Conservation (phyloP, 2,329 filamentous ascomycete genomes). For the Passalora sequoiae region DNA sequence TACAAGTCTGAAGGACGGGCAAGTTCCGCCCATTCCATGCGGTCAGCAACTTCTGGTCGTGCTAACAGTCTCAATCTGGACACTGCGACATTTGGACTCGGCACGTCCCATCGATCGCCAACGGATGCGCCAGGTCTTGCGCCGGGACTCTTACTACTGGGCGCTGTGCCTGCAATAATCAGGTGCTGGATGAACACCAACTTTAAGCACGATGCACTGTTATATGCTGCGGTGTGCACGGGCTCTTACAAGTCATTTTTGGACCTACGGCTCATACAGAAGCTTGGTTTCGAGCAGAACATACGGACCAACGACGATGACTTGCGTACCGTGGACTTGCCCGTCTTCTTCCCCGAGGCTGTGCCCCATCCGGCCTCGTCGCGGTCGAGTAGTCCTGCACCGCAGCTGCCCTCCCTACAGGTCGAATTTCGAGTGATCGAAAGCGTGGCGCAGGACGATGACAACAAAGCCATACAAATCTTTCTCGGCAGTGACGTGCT, state of each 20-base stretch:
- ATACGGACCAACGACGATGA: slow-evolving; percentile 47
- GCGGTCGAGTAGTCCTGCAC: slow-evolving; percentile 65
- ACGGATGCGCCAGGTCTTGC: slow-evolving; percentile 66
- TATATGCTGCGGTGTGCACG: slow-evolving; percentile 89
- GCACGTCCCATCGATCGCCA: slow-evolving; percentile 63
- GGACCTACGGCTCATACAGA: slow-evolving; percentile 67
- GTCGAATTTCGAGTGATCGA: slow-evolving; percentile 72
- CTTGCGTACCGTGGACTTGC: slow-evolving; percentile 64
- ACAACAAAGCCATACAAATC: slow-evolving; percentile 66
- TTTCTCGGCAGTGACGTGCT: slow-evolving; percentile 87
- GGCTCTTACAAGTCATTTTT: slow-evolving; percentile 86
- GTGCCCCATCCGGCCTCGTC: slow-evolving; percentile 71
- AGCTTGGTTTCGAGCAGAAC: slow-evolving; percentile 64
- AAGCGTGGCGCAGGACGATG: slow-evolving; percentile 42
- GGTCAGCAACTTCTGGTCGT: slow-evolving; percentile 70
- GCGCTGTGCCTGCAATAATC: slow-evolving; percentile 87
- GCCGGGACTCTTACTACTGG: slow-evolving; percentile 77
- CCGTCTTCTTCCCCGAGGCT: slow-evolving; percentile 87
- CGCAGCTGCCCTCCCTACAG: slow-evolving; percentile 75
- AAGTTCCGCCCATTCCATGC: slow-evolving; percentile 77
- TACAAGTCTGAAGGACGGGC: slow-evolving; percentile 95
- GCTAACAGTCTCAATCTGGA: slow-evolving; percentile 87
- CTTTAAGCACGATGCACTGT: slow-evolving; percentile 80
- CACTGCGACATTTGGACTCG: slow-evolving; percentile 62
- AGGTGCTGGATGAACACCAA: slow-evolving; percentile 90